Conservation (phyloP, 139 green algal species). For the Tetratostichococcus sp. region DNA sequence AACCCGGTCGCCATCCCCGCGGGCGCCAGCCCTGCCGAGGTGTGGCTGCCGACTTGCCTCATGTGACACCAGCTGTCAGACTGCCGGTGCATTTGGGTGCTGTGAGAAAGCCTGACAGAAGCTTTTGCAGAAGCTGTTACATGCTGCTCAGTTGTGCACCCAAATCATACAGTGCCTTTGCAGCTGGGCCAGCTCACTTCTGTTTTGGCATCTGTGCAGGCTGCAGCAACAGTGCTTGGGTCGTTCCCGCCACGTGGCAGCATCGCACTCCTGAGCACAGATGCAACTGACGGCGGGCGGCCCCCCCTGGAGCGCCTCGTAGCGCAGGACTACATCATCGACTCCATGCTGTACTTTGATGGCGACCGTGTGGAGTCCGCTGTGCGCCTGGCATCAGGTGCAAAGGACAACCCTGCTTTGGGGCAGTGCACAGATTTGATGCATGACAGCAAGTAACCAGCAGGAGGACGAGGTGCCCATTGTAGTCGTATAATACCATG, state of each 20-base stretch:
- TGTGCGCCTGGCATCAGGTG: conserved; percentile 40
- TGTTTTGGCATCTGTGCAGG: conserved; percentile 7
- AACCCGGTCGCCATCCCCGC: conserved; percentile 19
- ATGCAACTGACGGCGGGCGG: conserved; percentile 50
- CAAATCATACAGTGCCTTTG: neutral
- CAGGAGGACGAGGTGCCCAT: too few species aligned
- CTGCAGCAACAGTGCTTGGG: conserved; percentile 30
- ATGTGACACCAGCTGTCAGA: too few species aligned
- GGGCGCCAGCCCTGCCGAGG: neutral
- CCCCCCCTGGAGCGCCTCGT: conserved; percentile 67
- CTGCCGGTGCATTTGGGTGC: too few species aligned
- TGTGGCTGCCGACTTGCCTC: neutral
- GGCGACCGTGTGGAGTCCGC: conserved; percentile 65
- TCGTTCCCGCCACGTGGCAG: conserved; percentile 63
- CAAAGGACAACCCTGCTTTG: too few species aligned
- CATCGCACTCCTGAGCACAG: conserved; percentile 56
- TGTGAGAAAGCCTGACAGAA: too few species aligned
- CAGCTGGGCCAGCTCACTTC: too few species aligned
- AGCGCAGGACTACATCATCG: conserved; percentile 75
- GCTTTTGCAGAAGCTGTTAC: too few species aligned
- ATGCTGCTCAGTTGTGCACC: too few species aligned
- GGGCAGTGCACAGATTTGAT: too few species aligned
- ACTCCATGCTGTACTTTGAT: conserved; percentile 65
- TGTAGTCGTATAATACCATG: too few species aligned
- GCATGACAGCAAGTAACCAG: too few species aligned